Evolutionary conservation across 352 stramenopile genomes (phyloP), one percentile per base, ranked within the genome.

Genomic region (Aphanomyces stellatus): DNA sequence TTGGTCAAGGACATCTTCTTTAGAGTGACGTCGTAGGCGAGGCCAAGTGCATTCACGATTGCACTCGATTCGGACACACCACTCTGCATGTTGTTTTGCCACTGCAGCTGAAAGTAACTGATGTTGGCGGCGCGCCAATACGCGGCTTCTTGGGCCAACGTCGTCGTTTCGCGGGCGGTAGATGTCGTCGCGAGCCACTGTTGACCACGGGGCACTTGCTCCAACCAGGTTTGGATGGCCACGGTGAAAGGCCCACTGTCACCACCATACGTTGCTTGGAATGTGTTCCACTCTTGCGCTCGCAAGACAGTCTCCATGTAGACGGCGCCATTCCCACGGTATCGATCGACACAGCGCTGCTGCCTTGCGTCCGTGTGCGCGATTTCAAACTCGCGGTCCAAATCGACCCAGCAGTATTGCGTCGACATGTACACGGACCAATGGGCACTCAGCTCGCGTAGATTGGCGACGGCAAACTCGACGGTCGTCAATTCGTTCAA

Each of bases 351-450:
- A 34, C 57, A 65, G 7, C 57, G 57, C 5, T 31, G 5, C n/a
- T 65, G 57, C 15, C 57, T 33, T 19, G 1, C 7, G 1, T 7
- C 5, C 24, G 57, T 65, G 57, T 65, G 57, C 11, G 57, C 57
- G 34, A 65, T 51, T 30, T 65, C 57, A 51, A 65, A 65, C 13
- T 22, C 27, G 5, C n/a, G 7, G 57, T 65, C 41, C 11, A 65
- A 65, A 22, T 65, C 57, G 28, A 65, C 57, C 57, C 57, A 65
- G 30, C 57, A 65, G 43, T 65, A 41, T 35, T 65, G 57, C 8
- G 41, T 41, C 5, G 28, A 33, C 27, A 65, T 41, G 27, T 35
- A 25, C 57, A 51, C 33, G 43, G 11, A 28, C 35, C 35, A 51
- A 30, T 33, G 27, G 7, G 57, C 22, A 30, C 35, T 53, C 3